phyloP scores from a whole-genome alignment of 192 early-diverging fungal genomes.

The Gonapodya sp. region DNA sequence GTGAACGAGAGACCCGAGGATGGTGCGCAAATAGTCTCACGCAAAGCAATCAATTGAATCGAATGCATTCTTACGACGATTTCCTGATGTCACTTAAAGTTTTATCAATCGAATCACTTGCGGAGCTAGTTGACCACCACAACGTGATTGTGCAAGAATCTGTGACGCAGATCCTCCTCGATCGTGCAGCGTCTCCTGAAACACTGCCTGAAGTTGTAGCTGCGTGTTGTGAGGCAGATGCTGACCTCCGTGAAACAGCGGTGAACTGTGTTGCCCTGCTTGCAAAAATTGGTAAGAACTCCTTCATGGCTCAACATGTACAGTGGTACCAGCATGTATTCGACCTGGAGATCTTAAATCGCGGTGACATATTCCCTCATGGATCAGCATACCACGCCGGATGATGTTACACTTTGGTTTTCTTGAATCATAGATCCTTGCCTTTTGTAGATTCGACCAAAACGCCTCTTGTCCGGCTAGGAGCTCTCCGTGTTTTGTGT shows the following conservation, averaged over 20 bases:
- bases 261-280: not conserved
- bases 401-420: no score
- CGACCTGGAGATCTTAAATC: no score
- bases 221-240: not conserved
- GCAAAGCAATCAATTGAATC: no score
- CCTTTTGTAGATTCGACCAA: slow-evolving; percentile 12
- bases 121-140: not conserved
- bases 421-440: no score
- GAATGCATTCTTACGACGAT: not conserved
- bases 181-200: not conserved
- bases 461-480: slow-evolving; percentile 36
- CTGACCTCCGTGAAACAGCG: not conserved
- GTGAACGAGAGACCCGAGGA: not conserved
- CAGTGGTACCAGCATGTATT: no score
- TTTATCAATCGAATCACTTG: not conserved
- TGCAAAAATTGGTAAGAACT: not conserved
- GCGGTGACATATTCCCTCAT: no score
- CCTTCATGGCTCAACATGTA: no score
- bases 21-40: not conserved
- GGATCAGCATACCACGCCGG: no score
- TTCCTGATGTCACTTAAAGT: not conserved
- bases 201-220: not conserved
- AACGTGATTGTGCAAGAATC: not conserved
- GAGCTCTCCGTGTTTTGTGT: slow-evolving; percentile 49
- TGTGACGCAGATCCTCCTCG: not conserved